Evolutionary conservation across 768 basidiomycete species (phyloP).

Genomic region (Hericium coralloides): DNA sequence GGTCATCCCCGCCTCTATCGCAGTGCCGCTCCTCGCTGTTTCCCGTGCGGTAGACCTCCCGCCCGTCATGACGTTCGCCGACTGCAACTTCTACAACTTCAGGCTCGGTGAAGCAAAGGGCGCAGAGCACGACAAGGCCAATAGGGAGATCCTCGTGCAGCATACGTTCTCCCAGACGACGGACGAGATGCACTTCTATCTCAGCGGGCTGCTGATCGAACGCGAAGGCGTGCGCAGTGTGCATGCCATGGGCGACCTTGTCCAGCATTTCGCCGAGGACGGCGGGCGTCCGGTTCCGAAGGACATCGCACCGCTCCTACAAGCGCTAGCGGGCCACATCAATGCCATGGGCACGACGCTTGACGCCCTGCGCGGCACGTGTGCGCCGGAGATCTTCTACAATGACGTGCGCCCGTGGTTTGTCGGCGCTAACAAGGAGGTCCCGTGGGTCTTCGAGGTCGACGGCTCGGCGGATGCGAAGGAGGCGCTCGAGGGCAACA

Average conservation of each 20-base stretch:
- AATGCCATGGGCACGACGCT: background rate
- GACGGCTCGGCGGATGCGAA: background rate
- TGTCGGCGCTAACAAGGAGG: background rate
- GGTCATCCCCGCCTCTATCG: background rate
- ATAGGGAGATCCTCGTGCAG: background rate
- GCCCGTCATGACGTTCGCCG: background rate
- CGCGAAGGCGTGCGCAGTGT: background rate
- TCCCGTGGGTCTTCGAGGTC: background rate
- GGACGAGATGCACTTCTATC: conserved; percentile 5
- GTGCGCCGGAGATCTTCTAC: background rate
- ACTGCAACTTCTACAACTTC: conserved; percentile 2
- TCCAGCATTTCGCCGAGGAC: too few species aligned
- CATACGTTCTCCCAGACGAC: background rate
- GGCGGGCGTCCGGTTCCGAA: too few species aligned
- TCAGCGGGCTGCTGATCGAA: background rate
- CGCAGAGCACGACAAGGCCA: background rate
- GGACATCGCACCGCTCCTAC: background rate
- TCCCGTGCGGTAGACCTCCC: conserved; percentile 2
- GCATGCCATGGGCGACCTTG: background rate
- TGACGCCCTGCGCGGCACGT: background rate
- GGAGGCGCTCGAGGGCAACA: background rate
- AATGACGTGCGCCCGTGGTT: conserved; percentile 1
- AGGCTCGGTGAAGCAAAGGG: too few species aligned
- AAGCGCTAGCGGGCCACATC: background rate
- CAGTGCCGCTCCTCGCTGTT: background rate